These are phyloP conservation scores for Nemania serpens DNA, from an alignment of 2,329 filamentous ascomycete genomes.

Conservation along the genomic window DNA sequence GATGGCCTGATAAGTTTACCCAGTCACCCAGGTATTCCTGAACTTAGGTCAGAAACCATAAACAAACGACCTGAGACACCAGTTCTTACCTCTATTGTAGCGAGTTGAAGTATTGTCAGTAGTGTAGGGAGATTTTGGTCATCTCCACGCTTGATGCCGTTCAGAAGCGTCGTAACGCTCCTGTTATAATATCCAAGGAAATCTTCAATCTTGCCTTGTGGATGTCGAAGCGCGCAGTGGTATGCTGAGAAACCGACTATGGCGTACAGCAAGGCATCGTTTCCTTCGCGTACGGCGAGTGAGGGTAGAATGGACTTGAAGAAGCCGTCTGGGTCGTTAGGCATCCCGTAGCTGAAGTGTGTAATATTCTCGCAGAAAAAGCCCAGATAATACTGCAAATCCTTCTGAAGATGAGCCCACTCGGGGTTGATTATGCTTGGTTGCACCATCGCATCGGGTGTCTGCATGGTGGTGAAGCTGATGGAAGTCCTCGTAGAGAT, in stretches of 20 bases:
- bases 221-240: conserved; percentile 73
- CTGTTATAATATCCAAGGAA: conserved; percentile 92
- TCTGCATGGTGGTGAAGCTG: conserved; percentile 43
- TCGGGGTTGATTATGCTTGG: conserved; percentile 45
- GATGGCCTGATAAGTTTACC: conserved; percentile 90
- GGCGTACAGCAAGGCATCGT: conserved; percentile 84
- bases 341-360: conserved; percentile 80
- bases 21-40: conserved; percentile 96
- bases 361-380: conserved; percentile 81
- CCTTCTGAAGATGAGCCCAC: conserved; percentile 65
- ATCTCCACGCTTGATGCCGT: conserved; percentile 71
- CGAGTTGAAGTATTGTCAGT: conserved; percentile 86
- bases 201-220: conserved; percentile 73
- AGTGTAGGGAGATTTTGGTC: conserved; percentile 75
- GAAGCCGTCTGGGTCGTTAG: conserved; percentile 72
- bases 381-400: conserved; percentile 76
- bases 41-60: conserved; percentile 24
- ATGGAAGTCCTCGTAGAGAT: conserved; percentile 51
- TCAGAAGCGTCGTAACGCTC: conserved; percentile 77
- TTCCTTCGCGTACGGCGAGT: conserved; percentile 65
- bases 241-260: conserved; percentile 89
- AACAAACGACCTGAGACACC: conserved; percentile 16
- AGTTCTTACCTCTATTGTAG: conserved; percentile 81
- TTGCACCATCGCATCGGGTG: conserved; percentile 40
- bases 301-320: conserved; percentile 72